These are phyloP conservation scores for Viola odorata DNA, from an alignment of 345 rosid species.

Conservation along the genomic window DNA sequence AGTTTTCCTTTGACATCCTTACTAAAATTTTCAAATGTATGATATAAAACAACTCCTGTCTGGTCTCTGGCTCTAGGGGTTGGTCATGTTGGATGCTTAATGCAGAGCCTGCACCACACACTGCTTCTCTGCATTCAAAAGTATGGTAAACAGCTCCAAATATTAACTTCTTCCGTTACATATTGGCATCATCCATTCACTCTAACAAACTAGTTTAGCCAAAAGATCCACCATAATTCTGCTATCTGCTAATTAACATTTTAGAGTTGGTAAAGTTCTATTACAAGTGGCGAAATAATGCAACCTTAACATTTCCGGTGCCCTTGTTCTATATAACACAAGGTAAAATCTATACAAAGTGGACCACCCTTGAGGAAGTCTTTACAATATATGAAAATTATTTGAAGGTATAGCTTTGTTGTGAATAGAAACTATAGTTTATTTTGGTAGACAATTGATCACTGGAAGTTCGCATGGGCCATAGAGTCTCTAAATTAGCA, in stretches of 20 bases:
- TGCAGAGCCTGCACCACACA: slow-evolving; percentile 58
- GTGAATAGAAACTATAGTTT: background rate
- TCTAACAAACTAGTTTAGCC: slow-evolving; percentile 7
- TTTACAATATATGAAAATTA: background rate
- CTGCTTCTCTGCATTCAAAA: slow-evolving; percentile 61
- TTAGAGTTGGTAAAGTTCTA: slow-evolving; percentile 6
- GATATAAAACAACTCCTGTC: slow-evolving; percentile 40
- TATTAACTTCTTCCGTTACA: slow-evolving; percentile 36
- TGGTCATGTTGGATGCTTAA: slow-evolving; percentile 57
- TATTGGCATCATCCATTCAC: slow-evolving; percentile 19
- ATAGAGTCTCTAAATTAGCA: slow-evolving; percentile 3
- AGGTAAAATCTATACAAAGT: background rate
- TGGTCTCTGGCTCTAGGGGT: slow-evolving; percentile 41
- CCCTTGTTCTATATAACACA: background rate
- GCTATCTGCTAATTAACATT: slow-evolving; percentile 7
- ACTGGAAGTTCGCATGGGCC: no score
- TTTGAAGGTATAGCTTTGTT: no score
- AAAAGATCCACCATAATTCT: slow-evolving; percentile 6
- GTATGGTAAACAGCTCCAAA: slow-evolving; percentile 40
- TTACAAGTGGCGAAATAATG: background rate
- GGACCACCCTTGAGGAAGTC: background rate
- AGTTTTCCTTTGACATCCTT: slow-evolving; percentile 26
- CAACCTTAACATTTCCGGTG: background rate
- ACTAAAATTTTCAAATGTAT: slow-evolving; percentile 46
- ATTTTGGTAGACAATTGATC: no score